These are phyloP conservation scores for Penicillium olsonii DNA, from an alignment of 2,329 filamentous ascomycete species.

Conservation along the genomic window DNA sequence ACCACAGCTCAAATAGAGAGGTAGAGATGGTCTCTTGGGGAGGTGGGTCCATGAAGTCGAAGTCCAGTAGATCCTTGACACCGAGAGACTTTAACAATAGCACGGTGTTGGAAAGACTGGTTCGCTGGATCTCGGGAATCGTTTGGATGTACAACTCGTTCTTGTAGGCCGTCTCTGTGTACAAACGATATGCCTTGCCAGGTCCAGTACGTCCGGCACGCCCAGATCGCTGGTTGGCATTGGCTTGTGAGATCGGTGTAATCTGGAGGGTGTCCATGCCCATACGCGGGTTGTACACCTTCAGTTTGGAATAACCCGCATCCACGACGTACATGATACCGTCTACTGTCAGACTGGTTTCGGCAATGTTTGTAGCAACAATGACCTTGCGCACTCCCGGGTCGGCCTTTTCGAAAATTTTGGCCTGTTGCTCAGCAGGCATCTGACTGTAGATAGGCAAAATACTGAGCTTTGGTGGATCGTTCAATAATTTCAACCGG, in stretches of 20 bases:
- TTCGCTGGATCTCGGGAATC: constrained; percentile 96
- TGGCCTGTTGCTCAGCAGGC: constrained; percentile 95
- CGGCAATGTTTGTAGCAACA: constrained; percentile 96
- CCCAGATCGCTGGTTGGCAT: constrained; percentile 88
- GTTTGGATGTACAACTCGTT: constrained; percentile 97
- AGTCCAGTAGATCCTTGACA: constrained; percentile 90
- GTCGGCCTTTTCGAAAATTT: constrained; percentile 90
- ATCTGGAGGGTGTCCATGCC: constrained; percentile 99
- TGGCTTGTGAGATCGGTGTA: constrained; percentile 95
- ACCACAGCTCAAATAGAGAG: constrained; percentile 96
- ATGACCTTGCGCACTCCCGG: constrained; percentile 95
- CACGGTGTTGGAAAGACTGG: constrained; percentile 93
- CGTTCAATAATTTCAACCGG: constrained; percentile 82
- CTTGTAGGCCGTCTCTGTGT: constrained; percentile 90
- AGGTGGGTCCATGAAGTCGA: constrained; percentile 98
- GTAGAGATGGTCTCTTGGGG: constrained; percentile 98
- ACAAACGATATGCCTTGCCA: constrained; percentile 91
- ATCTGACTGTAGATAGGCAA: constrained; percentile 99
- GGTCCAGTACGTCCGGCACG: constrained; percentile 92
- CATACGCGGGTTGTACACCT: constrained; percentile 98
- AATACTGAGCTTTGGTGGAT: constrained; percentile 91
- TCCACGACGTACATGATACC: constrained; percentile 99
- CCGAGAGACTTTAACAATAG: constrained; percentile 91
- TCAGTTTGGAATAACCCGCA: constrained; percentile 92
- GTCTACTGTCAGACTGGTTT: constrained; percentile 96